phyloP scores from a whole-genome alignment of 768 basidiomycete genomes.

The Russula compacta region DNA sequence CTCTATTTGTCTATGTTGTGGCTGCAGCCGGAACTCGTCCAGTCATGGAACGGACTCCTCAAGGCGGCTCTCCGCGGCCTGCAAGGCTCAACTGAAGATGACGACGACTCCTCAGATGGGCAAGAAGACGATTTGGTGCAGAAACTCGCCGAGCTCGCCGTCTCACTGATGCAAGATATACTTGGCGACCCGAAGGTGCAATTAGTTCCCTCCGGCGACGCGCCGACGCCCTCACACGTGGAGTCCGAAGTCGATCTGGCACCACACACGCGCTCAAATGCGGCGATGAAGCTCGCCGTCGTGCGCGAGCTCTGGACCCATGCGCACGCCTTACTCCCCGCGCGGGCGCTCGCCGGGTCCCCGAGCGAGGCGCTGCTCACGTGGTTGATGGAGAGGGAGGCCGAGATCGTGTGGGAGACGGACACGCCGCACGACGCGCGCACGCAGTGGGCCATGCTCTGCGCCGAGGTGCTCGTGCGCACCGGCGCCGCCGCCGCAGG shows the following conservation, averaged over 20 bases:
- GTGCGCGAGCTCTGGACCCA: slow-evolving; percentile 50
- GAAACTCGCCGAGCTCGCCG: slow-evolving; percentile 18
- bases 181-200: slow-evolving; percentile 13
- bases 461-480: slow-evolving; percentile 42
- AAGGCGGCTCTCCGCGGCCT: slow-evolving; percentile 38
- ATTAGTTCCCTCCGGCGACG: slow-evolving; percentile 10
- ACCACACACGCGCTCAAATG: slow-evolving; percentile 29
- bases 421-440: slow-evolving; percentile 38
- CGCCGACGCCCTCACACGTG: not conserved
- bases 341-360: slow-evolving; percentile 33
- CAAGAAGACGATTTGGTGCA: slow-evolving; percentile 28
- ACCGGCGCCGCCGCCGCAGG: slow-evolving; percentile 36
- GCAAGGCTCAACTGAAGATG: slow-evolving; percentile 28
- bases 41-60: slow-evolving; percentile 51
- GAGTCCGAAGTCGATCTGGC: slow-evolving; percentile 4
- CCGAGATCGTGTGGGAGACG: slow-evolving; percentile 36
- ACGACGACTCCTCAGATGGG: slow-evolving; percentile 28
- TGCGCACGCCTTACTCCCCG: slow-evolving; percentile 36
- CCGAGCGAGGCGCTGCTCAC: slow-evolving; percentile 37
- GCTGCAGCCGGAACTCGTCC: slow-evolving; percentile 37
- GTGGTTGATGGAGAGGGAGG: slow-evolving; percentile 41
- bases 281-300: slow-evolving; percentile 47
- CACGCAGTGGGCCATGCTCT: slow-evolving; percentile 50
- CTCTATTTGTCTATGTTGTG: not conserved
- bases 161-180: slow-evolving; percentile 12